phyloP scores from a whole-genome alignment of 2,329 filamentous ascomycete genomes.

The Tolypocladium amazonense region DNA sequence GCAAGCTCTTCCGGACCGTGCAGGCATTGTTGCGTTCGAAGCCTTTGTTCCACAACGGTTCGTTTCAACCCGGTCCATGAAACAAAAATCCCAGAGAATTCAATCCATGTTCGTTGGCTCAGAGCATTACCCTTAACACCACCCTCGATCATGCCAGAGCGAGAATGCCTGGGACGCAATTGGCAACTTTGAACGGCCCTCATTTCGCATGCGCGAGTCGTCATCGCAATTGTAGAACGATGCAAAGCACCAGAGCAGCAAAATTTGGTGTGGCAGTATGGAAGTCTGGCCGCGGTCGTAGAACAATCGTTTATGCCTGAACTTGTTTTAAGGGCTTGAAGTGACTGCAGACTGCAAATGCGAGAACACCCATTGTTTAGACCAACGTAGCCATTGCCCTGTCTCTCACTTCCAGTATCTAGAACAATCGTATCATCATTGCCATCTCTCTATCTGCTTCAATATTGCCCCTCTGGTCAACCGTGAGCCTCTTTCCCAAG shows the following conservation, averaged over 20 bases:
- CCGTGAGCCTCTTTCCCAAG: neutral
- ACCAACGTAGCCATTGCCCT: constrained; percentile 2
- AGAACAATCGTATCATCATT: constrained; percentile 1
- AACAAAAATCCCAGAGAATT: neutral
- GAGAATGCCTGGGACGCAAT: neutral
- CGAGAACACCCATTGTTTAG: neutral
- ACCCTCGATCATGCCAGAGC: neutral
- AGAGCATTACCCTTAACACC: neutral
- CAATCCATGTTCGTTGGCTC: neutral
- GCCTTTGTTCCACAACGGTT: neutral
- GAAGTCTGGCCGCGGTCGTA: neutral
- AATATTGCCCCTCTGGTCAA: neutral
- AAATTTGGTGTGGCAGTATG: no score
- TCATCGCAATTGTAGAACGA: no score
- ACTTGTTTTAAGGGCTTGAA: constrained; percentile 1
- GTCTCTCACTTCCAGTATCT: neutral
- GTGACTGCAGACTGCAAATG: constrained; percentile 2
- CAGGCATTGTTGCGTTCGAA: neutral
- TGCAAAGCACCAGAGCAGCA: neutral
- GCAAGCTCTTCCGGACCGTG: neutral
- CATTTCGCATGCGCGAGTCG: neutral
- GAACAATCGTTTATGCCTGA: constrained; percentile 3
- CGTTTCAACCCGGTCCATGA: neutral
- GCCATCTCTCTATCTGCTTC: neutral
- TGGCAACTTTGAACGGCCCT: neutral